These are phyloP conservation scores for Hirschioporus abietinus DNA, from an alignment of 768 basidiomycete species.

Conservation along the genomic window DNA sequence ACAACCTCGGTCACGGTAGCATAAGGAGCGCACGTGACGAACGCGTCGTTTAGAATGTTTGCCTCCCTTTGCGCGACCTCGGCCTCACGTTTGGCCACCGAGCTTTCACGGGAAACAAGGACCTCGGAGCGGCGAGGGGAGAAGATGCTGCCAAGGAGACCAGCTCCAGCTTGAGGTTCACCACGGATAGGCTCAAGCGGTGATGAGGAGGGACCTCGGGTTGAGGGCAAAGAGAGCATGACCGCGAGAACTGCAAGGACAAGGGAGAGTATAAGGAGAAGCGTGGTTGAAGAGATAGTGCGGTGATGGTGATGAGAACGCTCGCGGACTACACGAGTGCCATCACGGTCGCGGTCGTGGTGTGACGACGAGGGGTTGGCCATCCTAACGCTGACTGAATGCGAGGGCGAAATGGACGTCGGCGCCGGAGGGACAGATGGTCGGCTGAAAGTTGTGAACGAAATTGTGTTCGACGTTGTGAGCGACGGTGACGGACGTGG, in stretches of 20 bases:
- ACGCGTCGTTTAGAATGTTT: constrained; percentile 75
- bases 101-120: constrained; percentile 71
- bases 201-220: constrained; percentile 28
- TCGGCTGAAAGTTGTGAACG: constrained; percentile 30
- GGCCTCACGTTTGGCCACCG: constrained; percentile 77
- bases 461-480: constrained; percentile 1
- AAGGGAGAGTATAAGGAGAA: constrained; percentile 80
- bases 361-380: constrained; percentile 84
- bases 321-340: constrained; percentile 41
- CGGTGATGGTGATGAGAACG: constrained; percentile 70
- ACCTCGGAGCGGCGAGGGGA: constrained; percentile 81
- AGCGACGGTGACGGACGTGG: not conserved
- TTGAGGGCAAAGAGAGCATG: constrained; percentile 80
- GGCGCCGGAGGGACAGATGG: constrained; percentile 55
- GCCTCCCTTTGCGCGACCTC: constrained; percentile 89
- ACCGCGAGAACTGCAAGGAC: constrained; percentile 85
- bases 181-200: constrained; percentile 31
- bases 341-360: constrained; percentile 46
- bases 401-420: constrained; percentile 73
- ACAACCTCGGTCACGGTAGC: constrained; percentile 37
- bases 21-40: constrained; percentile 65
- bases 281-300: constrained; percentile 86
- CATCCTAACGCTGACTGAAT: constrained; percentile 72
- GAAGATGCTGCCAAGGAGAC: constrained; percentile 65
- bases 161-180: constrained; percentile 22